Evolutionary conservation across 306 rosid genomes (phyloP), one percentile per base, ranked within the genome.

Genomic region (Hylodesmum podocarpum): DNA sequence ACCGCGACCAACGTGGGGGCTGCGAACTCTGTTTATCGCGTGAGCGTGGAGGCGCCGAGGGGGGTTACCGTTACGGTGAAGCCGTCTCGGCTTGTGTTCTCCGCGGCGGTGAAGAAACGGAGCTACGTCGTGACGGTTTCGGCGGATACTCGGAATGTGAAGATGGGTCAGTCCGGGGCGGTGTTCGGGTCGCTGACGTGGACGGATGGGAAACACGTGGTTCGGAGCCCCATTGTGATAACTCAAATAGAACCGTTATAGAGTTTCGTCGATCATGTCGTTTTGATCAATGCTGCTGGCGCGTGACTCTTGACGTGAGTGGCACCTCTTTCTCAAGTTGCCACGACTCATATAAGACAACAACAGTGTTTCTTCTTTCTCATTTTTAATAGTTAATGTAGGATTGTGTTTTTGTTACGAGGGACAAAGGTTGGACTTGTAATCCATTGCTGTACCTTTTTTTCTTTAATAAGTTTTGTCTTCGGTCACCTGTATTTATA

Each of bases 201-300:
- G 98, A 73, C 84, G 7, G 96, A 94, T 76, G 97, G 94, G 39
- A 94, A 83, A 49, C 97, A 94, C 47, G 88, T 80, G 66, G 98
- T 94, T 73, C 89, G 98, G 78, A 94, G 96, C 86, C 94, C 98
- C 88, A 61, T 91, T 40, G 96, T 87, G 5, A 88, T 94, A 13
- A 83, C 96, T 34, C 89, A 89, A 81, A 63, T 89, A 80, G 88
- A 76, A 44, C 92, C 96, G 19, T 80, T 89, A 64, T 94, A 79
- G 82, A 83, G 49, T 31, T 33, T 68, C 37, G 75, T 68, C 37
- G 75, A 66, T 84, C 91, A 79, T 47, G 81, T 79, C 53, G 80
- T 77, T 85, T 87, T 89, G 89, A 74, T 83, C 69, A 72, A 62
- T 44, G 28, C 62, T n/a, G n/a, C n/a, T n/a, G 24, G 46, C 72